phyloP scores from a whole-genome alignment of 495 filamentous ascomycete species.

The Penicillium arizonense region DNA sequence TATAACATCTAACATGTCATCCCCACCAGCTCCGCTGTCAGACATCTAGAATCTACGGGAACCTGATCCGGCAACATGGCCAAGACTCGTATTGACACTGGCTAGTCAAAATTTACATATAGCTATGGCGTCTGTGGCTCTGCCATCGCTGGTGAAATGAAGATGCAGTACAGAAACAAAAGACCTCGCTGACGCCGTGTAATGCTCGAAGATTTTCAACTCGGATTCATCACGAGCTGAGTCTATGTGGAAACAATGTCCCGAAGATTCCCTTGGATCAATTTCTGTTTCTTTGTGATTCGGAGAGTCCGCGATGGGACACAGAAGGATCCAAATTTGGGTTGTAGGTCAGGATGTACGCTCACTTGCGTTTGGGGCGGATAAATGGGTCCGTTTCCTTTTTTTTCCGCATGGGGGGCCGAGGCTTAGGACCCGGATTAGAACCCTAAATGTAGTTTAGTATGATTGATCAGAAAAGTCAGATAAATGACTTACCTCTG shows the following conservation, averaged over 20 bases:
- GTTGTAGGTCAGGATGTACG: not conserved
- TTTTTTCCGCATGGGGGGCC: conserved; percentile 44
- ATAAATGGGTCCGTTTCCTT: conserved; percentile 54
- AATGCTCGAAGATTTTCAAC: conserved; percentile 12
- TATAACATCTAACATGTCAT: not conserved
- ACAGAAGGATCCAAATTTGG: not conserved
- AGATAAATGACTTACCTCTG: conserved; percentile 21
- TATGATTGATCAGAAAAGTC: conserved; percentile 9
- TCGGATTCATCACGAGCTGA: conserved; percentile 9
- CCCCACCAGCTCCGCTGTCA: not conserved
- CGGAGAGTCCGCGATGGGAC: not conserved
- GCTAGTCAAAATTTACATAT: not conserved
- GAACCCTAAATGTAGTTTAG: conserved; percentile 8
- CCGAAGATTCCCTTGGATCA: not conserved
- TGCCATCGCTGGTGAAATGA: not conserved
- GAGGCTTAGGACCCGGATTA: conserved; percentile 11
- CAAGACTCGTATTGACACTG: too few species aligned
- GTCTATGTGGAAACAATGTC: not conserved
- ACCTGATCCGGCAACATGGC: too few species aligned
- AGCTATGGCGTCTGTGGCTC: too few species aligned
- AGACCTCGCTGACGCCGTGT: conserved; percentile 7
- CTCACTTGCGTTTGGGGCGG: conserved; percentile 38
- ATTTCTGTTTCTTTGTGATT: too few species aligned
- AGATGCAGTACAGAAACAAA: not conserved
- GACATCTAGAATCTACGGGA: not conserved